Base-by-base conservation (phyloP, 257 asterid genomes). In the Solanum corneliomulleri region DNA sequence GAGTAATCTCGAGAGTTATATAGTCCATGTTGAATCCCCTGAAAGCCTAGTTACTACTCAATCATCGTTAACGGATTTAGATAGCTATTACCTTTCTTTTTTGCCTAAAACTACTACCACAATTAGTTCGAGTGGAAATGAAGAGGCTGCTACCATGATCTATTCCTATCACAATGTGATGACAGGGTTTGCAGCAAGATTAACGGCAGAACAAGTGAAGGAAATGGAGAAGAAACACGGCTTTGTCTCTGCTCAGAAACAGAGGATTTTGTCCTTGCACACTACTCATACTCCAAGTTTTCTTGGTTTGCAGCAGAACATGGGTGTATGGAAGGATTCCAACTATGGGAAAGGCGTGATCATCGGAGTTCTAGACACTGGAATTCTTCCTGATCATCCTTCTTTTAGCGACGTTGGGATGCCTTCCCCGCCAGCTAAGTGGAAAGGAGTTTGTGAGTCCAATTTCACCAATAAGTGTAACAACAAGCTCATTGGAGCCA, bases 401-500 rank as follows among this genome's bases (percentile, higher is more conserved):
- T 83, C 89, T 0, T 91, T 91, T 82, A 31, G 16, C 4, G 89
- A 85, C 1, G 25, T 16, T 3, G 88, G 64, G 21, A 86, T 88
- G 83, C 87, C 88, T 1, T 80, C 66, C 31, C 88, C 87, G 0
- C 92, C 90, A 10, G 60, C 74, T 7, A 90, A 87, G 18, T 92
- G 95, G 94, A 90, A 87, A 76, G 95, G 93, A 10, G 77, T 37
- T 47, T 93, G 94, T 4, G 90, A 92, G 29, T 88, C 88, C 29
- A 70, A 69, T n/a, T 75, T 80, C 12, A 29, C 84, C 0, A 33
- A 9, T 0, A 86, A 41, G 3, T 92, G 95, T 25, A 93, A 93
- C 41, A 93, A 92, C 47, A 92, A 92, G 86, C 84, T 93, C 77
- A 92, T 92, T 4, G 96, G 96, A 62, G 93, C 93, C 7, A 88